A percentile compares a stretch with the other conserved stretches of the same genome.
Evolutionary conservation across 2,329 filamentous ascomycete species (phyloP).

Genomic region (Dactylellina cionopaga): DNA sequence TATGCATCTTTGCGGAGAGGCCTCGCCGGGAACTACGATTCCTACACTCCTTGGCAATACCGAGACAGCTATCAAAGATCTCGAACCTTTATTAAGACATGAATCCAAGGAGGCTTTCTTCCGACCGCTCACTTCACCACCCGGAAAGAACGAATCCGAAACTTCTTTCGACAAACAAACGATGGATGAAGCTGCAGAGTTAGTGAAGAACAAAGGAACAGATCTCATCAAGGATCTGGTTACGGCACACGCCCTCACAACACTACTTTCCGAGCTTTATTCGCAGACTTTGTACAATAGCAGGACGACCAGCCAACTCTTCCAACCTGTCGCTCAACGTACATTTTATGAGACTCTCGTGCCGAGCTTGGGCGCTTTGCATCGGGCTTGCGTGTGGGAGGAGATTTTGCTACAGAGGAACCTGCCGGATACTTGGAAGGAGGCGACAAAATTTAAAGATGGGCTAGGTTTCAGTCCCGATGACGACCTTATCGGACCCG

Average conservation of each 20-base stretch:
- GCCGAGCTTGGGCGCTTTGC: slow-evolving; percentile 75
- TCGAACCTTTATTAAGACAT: slow-evolving; percentile 73
- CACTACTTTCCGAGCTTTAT: slow-evolving; percentile 78
- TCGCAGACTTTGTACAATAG: slow-evolving; percentile 71
- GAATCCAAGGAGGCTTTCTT: slow-evolving; percentile 72
- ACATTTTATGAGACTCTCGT: slow-evolving; percentile 55
- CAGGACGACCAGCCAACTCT: slow-evolving; percentile 71
- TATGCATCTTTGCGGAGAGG: slow-evolving; percentile 80
- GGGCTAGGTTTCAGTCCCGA: slow-evolving; percentile 49
- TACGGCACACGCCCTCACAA: slow-evolving; percentile 78
- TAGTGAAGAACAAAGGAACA: slow-evolving; percentile 72
- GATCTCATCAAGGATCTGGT: slow-evolving; percentile 80
- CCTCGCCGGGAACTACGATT: slow-evolving; percentile 80
- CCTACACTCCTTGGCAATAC: slow-evolving; percentile 81
- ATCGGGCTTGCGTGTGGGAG: slow-evolving; percentile 84
- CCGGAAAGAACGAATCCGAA: slow-evolving; percentile 53
- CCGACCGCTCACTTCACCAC: slow-evolving; percentile 67
- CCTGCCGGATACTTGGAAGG: slow-evolving; percentile 72
- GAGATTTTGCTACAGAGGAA: slow-evolving; percentile 78
- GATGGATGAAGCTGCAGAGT: slow-evolving; percentile 59
- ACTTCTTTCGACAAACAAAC: slow-evolving; percentile 58
- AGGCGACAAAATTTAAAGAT: slow-evolving; percentile 62
- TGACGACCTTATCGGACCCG: slow-evolving; percentile 47
- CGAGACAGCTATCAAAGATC: slow-evolving; percentile 73
- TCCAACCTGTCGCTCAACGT: slow-evolving; percentile 71